Evolutionary conservation across 805 yeast species (phyloP).

Genomic region (Zygotorulaspora sp.): DNA sequence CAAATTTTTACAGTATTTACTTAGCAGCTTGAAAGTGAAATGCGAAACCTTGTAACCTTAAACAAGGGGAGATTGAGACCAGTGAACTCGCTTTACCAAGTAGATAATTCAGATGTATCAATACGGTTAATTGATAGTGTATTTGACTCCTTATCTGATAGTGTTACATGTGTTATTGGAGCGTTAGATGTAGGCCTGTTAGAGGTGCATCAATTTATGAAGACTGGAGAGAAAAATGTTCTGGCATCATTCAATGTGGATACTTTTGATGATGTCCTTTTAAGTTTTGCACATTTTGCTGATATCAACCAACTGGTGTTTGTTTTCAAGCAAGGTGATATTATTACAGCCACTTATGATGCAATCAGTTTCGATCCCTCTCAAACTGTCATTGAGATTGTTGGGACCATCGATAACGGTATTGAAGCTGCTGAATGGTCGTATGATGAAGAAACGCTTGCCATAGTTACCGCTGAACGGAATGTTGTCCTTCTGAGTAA

Average conservation of each 20-base stretch:
- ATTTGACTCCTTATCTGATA: slow-evolving; percentile 72
- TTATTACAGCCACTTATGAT: slow-evolving; percentile 61
- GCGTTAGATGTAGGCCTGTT: slow-evolving; percentile 49
- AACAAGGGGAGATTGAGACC: slow-evolving; percentile 33
- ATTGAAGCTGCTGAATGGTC: slow-evolving; percentile 78
- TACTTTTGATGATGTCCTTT: slow-evolving; percentile 39
- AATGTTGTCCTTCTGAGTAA: slow-evolving; percentile 67
- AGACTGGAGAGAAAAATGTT: slow-evolving; percentile 52
- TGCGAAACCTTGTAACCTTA: slow-evolving; percentile 35
- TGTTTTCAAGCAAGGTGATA: slow-evolving; percentile 72
- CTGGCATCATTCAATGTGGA: slow-evolving; percentile 59
- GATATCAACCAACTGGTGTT: slow-evolving; percentile 64
- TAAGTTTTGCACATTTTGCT: slow-evolving; percentile 62
- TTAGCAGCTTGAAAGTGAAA: slow-evolving; percentile 7
- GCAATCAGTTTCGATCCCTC: slow-evolving; percentile 42
- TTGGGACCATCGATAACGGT: slow-evolving; percentile 79
- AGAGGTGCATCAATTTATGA: slow-evolving; percentile 75
- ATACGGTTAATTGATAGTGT: slow-evolving; percentile 32
- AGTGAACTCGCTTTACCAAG: slow-evolving; percentile 14
- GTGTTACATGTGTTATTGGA: slow-evolving; percentile 61
- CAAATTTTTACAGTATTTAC: too few relatives aligned
- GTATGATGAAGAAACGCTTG: slow-evolving; percentile 82
- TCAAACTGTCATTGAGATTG: slow-evolving; percentile 59
- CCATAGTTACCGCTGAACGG: slow-evolving; percentile 57
- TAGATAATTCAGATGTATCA: slow-evolving; percentile 13